Evolutionary conservation across 1,284 basidiomycete species (phyloP).

Genomic region (Ustilago esculenta): DNA sequence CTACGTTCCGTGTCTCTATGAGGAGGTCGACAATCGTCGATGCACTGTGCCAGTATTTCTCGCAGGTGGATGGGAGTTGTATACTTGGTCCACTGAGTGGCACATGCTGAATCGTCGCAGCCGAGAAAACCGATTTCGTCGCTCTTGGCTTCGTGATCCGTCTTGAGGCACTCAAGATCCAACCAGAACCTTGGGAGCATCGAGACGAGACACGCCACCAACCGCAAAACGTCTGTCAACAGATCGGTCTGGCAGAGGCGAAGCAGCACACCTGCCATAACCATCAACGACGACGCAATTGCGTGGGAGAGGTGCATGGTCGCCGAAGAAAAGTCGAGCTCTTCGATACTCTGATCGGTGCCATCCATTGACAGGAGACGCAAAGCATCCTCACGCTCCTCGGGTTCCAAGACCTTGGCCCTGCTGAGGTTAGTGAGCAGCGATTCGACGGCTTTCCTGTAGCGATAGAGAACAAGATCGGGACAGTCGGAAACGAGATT

Average conservation of each 20-base stretch:
- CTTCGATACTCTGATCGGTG: slow-evolving; percentile 7
- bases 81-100: slow-evolving; percentile 1
- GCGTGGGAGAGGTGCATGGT: slow-evolving; percentile 36
- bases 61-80: slow-evolving; percentile 27
- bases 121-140: slow-evolving; percentile 25
- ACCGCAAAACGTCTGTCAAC: slow-evolving; percentile 37
- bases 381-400: slow-evolving; percentile 33
- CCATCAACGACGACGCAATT: slow-evolving; percentile 37
- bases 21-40: slow-evolving; percentile 24
- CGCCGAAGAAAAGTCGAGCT: slow-evolving; percentile 33
- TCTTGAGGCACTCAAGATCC: slow-evolving; percentile 32
- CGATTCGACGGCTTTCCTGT: slow-evolving; percentile 26
- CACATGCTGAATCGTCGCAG: background rate
- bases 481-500: slow-evolving; percentile 24
- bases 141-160: slow-evolving; percentile 10
- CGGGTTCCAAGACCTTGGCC: slow-evolving; percentile 28
- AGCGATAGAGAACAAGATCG: slow-evolving; percentile 22
- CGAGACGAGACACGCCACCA: slow-evolving; percentile 25
- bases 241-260: slow-evolving; percentile 37
- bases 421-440: slow-evolving; percentile 25
- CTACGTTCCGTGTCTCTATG: background rate
- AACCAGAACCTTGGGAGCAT: slow-evolving; percentile 31
- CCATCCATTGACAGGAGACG: slow-evolving; percentile 10
- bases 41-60: slow-evolving; percentile 37
- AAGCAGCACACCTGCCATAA: slow-evolving; percentile 41